Evolutionary conservation across 1,139 yeast species (phyloP).

Genomic region (Yueomyces sp.): DNA sequence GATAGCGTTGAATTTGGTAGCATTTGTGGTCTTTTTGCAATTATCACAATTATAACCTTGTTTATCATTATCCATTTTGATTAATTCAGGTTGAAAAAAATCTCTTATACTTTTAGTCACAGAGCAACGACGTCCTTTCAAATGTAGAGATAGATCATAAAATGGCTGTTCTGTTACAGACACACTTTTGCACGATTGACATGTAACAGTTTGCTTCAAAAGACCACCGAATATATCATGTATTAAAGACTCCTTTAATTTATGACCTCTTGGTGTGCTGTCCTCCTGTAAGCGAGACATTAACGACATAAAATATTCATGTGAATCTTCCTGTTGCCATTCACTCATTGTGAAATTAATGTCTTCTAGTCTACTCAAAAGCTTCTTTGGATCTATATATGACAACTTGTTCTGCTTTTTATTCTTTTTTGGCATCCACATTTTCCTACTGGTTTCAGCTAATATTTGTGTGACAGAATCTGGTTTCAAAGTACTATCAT

Average conservation of each 20-base stretch:
- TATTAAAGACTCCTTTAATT: conserved; percentile 67
- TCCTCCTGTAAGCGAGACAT: conserved; percentile 85
- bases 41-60: conserved; percentile 79
- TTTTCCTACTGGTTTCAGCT: conserved; percentile 56
- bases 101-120: conserved; percentile 65
- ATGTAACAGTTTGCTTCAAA: conserved; percentile 70
- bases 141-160: conserved; percentile 75
- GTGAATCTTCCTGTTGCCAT: conserved; percentile 97
- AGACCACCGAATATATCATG: conserved; percentile 93
- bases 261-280: conserved; percentile 75
- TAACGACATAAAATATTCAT: conserved; percentile 88
- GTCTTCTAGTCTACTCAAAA: conserved; percentile 63
- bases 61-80: conserved; percentile 54
- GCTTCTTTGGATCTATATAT: conserved; percentile 59
- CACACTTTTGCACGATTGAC: conserved; percentile 65
- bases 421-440: conserved; percentile 42
- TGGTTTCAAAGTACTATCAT: conserved; percentile 33
- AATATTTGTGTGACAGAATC: conserved; percentile 58
- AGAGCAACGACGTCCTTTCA: conserved; percentile 39
- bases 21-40: conserved; percentile 67
- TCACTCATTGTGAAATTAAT: conserved; percentile 93
- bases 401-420: conserved; percentile 23
- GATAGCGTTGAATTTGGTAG: conserved; percentile 62
- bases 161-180: conserved; percentile 91
- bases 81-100: conserved; percentile 69